Evolutionary conservation across 441 rosid genomes (phyloP).

Genomic region (Erodium trifolium): DNA sequence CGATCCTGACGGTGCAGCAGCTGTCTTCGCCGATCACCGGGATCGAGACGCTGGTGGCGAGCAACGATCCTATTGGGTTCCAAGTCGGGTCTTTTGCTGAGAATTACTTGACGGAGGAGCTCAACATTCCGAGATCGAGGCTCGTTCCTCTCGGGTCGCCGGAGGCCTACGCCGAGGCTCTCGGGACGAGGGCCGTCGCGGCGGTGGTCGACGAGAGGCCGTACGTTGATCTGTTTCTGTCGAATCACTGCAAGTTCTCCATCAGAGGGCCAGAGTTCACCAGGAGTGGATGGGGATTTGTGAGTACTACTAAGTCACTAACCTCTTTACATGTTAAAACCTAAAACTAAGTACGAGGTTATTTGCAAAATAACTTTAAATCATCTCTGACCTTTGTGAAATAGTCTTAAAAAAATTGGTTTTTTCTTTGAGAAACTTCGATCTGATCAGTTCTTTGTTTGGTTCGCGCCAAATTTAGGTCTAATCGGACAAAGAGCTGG

Average conservation of each 20-base stretch:
- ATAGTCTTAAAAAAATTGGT: no score
- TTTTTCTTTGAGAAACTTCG: no score
- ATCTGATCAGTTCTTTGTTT: no score
- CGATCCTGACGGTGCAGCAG: conserved; percentile 70
- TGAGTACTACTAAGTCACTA: conserved; percentile 30
- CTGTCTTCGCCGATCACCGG: conserved; percentile 70
- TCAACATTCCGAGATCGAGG: conserved; percentile 51
- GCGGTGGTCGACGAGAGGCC: conserved; percentile 75
- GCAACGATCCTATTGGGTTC: conserved; percentile 62
- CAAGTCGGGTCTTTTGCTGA: conserved; percentile 65
- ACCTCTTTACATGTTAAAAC: no score
- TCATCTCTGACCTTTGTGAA: no score
- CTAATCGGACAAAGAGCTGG: no score
- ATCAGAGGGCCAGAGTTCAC: conserved; percentile 74
- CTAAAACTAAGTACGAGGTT: no score
- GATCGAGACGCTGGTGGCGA: conserved; percentile 45
- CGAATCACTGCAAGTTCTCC: conserved; percentile 69
- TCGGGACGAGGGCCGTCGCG: conserved; percentile 67
- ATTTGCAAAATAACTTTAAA: no score
- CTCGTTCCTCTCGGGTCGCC: conserved; percentile 55
- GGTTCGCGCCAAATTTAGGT: no score
- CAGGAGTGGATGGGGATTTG: conserved; percentile 88
- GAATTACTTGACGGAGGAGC: conserved; percentile 53
- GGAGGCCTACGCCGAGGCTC: conserved; percentile 51
- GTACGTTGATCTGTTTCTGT: conserved; percentile 76